Evolutionary conservation across 116 monocot species (phyloP).

Genomic region (Iris pallida): DNA sequence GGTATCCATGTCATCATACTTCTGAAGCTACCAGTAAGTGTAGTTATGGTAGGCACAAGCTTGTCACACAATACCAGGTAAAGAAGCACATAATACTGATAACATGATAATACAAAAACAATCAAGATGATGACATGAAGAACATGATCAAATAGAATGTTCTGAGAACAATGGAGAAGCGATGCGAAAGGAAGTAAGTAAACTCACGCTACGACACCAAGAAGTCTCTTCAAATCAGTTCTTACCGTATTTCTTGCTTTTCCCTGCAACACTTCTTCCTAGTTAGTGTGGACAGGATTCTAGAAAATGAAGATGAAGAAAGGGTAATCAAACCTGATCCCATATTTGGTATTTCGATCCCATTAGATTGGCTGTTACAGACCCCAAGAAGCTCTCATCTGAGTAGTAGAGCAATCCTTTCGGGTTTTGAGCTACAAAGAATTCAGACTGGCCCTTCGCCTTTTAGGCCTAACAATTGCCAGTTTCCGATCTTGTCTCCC

Average conservation of each 20-base stretch:
- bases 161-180: background rate
- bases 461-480: constrained; percentile 68
- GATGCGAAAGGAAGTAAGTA: background rate
- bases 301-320: background rate
- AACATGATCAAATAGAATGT: background rate
- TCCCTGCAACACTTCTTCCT: constrained; percentile 33
- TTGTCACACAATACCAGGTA: constrained; percentile 18
- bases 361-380: constrained; percentile 71
- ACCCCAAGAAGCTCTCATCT: constrained; percentile 82
- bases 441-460: constrained; percentile 75
- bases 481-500: constrained; percentile 88
- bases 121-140: background rate
- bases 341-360: constrained; percentile 91
- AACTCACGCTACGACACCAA: constrained; percentile 69
- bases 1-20: constrained; percentile 85
- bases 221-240: constrained; percentile 42
- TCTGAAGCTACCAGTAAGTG: constrained; percentile 77
- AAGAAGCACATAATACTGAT: background rate
- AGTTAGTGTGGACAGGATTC: background rate
- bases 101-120: background rate
- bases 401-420: constrained; percentile 50
- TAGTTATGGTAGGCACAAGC: constrained; percentile 70
- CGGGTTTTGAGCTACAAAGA: constrained; percentile 63
- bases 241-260: constrained; percentile 24
- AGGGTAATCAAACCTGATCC: constrained; percentile 59